Percentiles rank a stretch among this genome's conserved stretches.
Conservation (phyloP, 1,284 basidiomycete species). For the Leccinum pachyderme region DNA sequence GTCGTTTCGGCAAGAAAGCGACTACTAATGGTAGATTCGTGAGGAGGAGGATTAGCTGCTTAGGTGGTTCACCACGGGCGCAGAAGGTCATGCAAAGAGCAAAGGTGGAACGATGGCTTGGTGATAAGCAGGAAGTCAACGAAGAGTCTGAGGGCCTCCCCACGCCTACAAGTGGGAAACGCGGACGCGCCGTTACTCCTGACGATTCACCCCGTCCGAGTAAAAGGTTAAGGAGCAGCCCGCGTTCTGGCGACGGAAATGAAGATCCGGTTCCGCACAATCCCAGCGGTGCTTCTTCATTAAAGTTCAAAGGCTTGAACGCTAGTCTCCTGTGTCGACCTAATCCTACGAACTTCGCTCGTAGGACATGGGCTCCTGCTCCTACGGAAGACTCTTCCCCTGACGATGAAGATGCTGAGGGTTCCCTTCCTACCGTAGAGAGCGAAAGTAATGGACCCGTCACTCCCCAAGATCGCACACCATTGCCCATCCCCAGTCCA, state of each 20-base stretch:
- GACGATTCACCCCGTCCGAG: conserved; percentile 27
- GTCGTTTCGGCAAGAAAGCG: conserved; percentile 50
- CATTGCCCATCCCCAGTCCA: conserved; percentile 35
- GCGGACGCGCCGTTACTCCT: conserved; percentile 16
- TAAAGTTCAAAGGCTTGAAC: conserved; percentile 34
- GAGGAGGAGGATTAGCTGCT: conserved; percentile 37
- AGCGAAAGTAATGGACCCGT: conserved; percentile 48
- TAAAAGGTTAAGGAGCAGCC: conserved; percentile 27
- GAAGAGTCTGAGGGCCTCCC: conserved; percentile 19
- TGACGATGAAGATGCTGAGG: conserved; percentile 36
- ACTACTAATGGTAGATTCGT: conserved; percentile 50
- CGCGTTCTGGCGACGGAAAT: conserved; percentile 24
- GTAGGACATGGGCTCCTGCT: conserved; percentile 37
- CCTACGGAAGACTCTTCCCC: conserved; percentile 31
- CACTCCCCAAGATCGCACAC: conserved; percentile 45
- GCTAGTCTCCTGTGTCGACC: conserved; percentile 34
- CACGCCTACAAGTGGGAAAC: conserved; percentile 24
- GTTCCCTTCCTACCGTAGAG: conserved; percentile 44
- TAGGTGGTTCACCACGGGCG: conserved; percentile 34
- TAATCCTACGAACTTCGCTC: conserved; percentile 35
- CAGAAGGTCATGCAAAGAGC: conserved; percentile 42
- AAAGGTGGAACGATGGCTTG: conserved; percentile 37
- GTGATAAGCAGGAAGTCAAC: conserved; percentile 28
- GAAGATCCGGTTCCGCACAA: conserved; percentile 32
- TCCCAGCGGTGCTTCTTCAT: conserved; percentile 24